A percentile compares a stretch with the other conserved stretches of the same genome.
These are phyloP conservation scores for Perkinsus olseni DNA, from an alignment of 169 alveolate species.

Conservation along the genomic window DNA sequence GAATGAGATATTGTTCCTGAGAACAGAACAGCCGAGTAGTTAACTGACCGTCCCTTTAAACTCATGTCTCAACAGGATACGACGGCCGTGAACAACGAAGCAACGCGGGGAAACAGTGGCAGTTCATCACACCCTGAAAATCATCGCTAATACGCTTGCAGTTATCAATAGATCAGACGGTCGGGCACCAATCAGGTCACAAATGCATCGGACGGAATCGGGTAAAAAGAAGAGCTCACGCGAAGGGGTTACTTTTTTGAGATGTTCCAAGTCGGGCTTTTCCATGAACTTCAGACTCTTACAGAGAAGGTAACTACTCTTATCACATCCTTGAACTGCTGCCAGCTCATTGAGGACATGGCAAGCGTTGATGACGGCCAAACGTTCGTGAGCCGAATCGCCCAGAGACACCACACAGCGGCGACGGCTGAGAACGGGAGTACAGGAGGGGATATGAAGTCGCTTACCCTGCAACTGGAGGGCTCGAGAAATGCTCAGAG, in stretches of 20 bases:
- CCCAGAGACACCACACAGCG: not conserved
- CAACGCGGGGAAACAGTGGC: not conserved
- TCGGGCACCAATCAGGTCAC: too few relatives aligned
- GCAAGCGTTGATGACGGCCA: not conserved
- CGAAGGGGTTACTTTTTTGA: not conserved
- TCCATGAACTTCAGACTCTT: not conserved
- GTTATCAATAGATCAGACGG: too few relatives aligned
- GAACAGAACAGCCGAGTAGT: not conserved
- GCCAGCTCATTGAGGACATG: not conserved
- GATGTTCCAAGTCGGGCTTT: not conserved
- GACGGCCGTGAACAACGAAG: not conserved
- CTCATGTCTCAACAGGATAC: not conserved
- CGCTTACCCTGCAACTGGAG: not conserved
- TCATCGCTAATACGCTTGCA: too few relatives aligned
- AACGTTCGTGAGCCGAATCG: not conserved
- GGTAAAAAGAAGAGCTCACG: too few relatives aligned
- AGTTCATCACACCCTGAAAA: too few relatives aligned
- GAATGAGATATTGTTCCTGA: not conserved
- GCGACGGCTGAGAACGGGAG: not conserved
- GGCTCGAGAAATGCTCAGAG: not conserved
- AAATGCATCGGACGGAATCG: too few relatives aligned
- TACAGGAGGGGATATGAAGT: not conserved
- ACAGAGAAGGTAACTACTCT: not conserved
- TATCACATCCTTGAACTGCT: not conserved
- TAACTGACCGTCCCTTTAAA: too few relatives aligned